Evolutionary conservation across 2,329 filamentous ascomycete genomes (phyloP).

Genomic region (Alternaria incomplexa): DNA sequence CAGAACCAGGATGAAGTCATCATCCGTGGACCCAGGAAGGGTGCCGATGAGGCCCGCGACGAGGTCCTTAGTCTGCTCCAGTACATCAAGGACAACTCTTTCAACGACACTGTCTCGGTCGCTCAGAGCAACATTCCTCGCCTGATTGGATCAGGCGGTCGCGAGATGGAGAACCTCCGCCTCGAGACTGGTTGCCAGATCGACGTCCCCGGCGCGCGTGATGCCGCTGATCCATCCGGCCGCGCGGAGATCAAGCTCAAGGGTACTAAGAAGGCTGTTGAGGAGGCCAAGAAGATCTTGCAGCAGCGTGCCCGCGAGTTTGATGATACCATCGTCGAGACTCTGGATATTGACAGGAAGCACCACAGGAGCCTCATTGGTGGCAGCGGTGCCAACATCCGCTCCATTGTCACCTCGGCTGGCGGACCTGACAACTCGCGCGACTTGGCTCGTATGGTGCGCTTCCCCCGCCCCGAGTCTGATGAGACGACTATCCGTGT

Average conservation of each 20-base stretch:
- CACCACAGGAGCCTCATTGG: conserved; percentile 91
- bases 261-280: conserved; percentile 89
- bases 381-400: conserved; percentile 80
- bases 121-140: conserved; percentile 93
- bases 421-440: conserved; percentile 88
- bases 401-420: conserved; percentile 82
- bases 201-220: conserved; percentile 83
- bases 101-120: conserved; percentile 79
- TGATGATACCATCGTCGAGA: conserved; percentile 85
- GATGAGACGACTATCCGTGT: conserved; percentile 84
- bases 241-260: conserved; percentile 88
- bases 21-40: conserved; percentile 89
- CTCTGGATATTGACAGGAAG: conserved; percentile 91
- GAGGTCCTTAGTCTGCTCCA: conserved; percentile 89
- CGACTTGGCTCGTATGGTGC: conserved; percentile 85
- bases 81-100: conserved; percentile 87
- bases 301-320: conserved; percentile 86
- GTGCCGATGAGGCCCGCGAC: conserved; percentile 88
- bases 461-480: conserved; percentile 89
- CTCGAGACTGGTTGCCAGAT: conserved; percentile 85
- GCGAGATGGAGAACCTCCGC: conserved; percentile 88
- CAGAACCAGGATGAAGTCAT: conserved; percentile 89
- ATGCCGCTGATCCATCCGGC: conserved; percentile 67
- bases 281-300: conserved; percentile 88
- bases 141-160: conserved; percentile 87